Evolutionary conservation across 2,329 filamentous ascomycete genomes (phyloP).

Genomic region (Monilinia polystroma): DNA sequence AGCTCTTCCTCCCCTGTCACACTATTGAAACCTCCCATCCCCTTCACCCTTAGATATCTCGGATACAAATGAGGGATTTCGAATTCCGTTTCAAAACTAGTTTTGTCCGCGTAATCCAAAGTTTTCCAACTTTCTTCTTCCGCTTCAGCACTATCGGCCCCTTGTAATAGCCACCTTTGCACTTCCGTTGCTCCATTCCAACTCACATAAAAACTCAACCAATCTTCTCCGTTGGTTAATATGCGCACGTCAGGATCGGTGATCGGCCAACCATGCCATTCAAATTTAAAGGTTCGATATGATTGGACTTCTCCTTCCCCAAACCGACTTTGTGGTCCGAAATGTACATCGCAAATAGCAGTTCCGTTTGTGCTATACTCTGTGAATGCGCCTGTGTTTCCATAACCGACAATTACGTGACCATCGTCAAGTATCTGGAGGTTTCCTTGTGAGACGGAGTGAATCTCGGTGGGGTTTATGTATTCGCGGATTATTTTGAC

Average conservation of each 20-base stretch:
- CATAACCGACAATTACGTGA: slow-evolving; percentile 35
- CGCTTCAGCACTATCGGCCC: slow-evolving; percentile 7
- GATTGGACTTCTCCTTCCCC: slow-evolving; percentile 40
- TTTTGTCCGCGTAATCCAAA: slow-evolving; percentile 19
- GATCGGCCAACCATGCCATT: slow-evolving; percentile 43
- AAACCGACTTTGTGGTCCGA: slow-evolving; percentile 42
- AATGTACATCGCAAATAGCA: slow-evolving; percentile 41
- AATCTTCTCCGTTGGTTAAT: slow-evolving; percentile 34
- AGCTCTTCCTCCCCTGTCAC: slow-evolving; percentile 5
- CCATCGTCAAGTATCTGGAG: slow-evolving; percentile 33
- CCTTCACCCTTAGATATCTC: slow-evolving; percentile 18
- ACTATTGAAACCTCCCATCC: background rate
- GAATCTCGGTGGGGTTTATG: slow-evolving; percentile 30
- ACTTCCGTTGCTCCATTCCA: slow-evolving; percentile 55
- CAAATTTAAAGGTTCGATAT: slow-evolving; percentile 44
- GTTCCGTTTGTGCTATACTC: slow-evolving; percentile 39
- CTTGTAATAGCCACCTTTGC: slow-evolving; percentile 43
- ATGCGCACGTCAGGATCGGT: slow-evolving; percentile 44
- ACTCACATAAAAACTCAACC: slow-evolving; percentile 49
- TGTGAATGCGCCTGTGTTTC: slow-evolving; percentile 30
- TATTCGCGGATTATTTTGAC: slow-evolving; percentile 30
- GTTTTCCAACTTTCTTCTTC: slow-evolving; percentile 13
- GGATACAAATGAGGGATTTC: slow-evolving; percentile 10
- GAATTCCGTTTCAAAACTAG: slow-evolving; percentile 17
- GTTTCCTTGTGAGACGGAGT: slow-evolving; percentile 32